Conservation (phyloP, 1,139 yeast species). For the Yamadazyma diddensiae region DNA sequence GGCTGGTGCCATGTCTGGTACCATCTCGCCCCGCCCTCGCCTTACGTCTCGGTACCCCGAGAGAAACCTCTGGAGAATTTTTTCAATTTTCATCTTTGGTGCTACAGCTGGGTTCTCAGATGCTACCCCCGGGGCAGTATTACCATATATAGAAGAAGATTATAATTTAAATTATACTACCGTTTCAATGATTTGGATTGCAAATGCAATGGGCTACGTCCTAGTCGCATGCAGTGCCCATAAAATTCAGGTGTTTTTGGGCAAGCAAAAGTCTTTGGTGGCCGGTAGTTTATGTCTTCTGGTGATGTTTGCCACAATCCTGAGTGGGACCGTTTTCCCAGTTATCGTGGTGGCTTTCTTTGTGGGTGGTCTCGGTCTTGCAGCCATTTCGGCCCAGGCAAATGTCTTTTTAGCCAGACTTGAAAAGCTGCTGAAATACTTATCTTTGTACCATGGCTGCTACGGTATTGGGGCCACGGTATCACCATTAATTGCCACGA, state of each 20-base stretch:
- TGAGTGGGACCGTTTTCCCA: constrained; percentile 36
- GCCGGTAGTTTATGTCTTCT: constrained; percentile 34
- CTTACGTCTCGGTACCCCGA: constrained; percentile 37
- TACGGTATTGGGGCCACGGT: constrained; percentile 66
- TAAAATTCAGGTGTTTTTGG: constrained; percentile 38
- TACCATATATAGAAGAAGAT: constrained; percentile 40
- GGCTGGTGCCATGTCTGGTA: background rate
- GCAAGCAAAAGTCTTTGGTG: constrained; percentile 34
- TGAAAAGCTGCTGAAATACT: constrained; percentile 44
- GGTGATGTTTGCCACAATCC: constrained; percentile 39
- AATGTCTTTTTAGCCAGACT: constrained; percentile 56
- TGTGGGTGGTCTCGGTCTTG: constrained; percentile 60
- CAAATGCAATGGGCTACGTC: constrained; percentile 46
- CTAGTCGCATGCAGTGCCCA: constrained; percentile 38
- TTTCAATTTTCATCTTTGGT: constrained; percentile 41
- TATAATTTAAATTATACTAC: constrained; percentile 36
- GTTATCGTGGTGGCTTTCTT: constrained; percentile 51
- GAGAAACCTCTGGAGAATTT: constrained; percentile 40
- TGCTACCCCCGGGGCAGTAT: constrained; percentile 48
- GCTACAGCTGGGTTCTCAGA: constrained; percentile 37
- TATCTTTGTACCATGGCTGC: constrained; percentile 55
- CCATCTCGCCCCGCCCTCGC: constrained; percentile 4
- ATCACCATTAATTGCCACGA: constrained; percentile 57
- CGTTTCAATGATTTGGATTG: constrained; percentile 45
- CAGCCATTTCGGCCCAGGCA: constrained; percentile 52